Evolutionary conservation across 306 rosid species (phyloP).

Genomic region (Casuarina glauca): DNA sequence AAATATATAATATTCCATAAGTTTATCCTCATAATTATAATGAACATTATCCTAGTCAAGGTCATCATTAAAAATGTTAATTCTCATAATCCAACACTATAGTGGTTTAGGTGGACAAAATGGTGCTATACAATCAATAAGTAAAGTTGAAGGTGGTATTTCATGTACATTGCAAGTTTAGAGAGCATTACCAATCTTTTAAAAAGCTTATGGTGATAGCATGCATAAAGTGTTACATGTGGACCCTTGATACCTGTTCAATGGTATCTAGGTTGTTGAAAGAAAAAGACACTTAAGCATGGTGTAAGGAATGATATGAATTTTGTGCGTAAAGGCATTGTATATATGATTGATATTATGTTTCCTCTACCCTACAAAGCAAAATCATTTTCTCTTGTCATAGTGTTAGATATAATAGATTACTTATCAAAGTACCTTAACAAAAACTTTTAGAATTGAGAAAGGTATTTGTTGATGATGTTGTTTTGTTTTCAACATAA

Average conservation of each 20-base stretch:
- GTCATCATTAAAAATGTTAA: too few relatives aligned
- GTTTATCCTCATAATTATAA: too few relatives aligned
- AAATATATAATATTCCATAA: too few relatives aligned
- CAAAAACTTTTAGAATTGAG: slow-evolving; percentile 78
- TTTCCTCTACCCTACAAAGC: slow-evolving; percentile 72
- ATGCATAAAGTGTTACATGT: slow-evolving; percentile 79
- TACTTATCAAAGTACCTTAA: slow-evolving; percentile 88
- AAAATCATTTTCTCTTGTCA: slow-evolving; percentile 82
- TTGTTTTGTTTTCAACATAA: slow-evolving; percentile 68
- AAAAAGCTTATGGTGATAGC: slow-evolving; percentile 85
- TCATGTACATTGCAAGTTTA: slow-evolving; percentile 74
- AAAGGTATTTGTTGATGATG: slow-evolving; percentile 77
- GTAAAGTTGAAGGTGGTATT: slow-evolving; percentile 71
- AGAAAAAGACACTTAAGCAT: slow-evolving; percentile 82
- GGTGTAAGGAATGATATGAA: slow-evolving; percentile 96
- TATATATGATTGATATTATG: slow-evolving; percentile 82
- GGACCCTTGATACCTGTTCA: slow-evolving; percentile 79
- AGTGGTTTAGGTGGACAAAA: slow-evolving; percentile 60
- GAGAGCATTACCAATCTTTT: slow-evolving; percentile 66
- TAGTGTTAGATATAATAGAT: slow-evolving; percentile 87
- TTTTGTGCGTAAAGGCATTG: slow-evolving; percentile 78
- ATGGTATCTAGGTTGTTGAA: slow-evolving; percentile 69
- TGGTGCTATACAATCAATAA: slow-evolving; percentile 44
- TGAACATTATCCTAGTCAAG: too few relatives aligned
- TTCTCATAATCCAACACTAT: not conserved